These are phyloP conservation scores for Tolypocladium ovalisporum DNA, from an alignment of 2,329 filamentous ascomycete genomes.

Conservation along the genomic window DNA sequence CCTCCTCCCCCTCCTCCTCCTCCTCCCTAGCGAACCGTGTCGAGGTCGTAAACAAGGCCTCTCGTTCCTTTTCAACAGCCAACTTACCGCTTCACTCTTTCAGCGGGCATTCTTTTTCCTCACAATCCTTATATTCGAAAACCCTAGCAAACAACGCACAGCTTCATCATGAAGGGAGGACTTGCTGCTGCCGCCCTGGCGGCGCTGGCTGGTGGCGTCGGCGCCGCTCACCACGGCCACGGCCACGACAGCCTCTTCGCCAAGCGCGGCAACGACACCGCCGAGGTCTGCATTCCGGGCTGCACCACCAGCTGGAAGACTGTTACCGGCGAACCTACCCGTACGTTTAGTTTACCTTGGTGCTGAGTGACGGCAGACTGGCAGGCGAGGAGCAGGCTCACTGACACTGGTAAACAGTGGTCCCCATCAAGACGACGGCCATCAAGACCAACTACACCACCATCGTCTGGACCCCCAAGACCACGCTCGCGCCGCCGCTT, in stretches of 20 bases:
- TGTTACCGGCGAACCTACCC: slow-evolving; percentile 53
- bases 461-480: slow-evolving; percentile 4
- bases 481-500: slow-evolving; percentile 6
- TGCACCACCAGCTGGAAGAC: slow-evolving; percentile 70
- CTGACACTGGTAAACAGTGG: slow-evolving; percentile 19
- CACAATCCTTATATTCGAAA: not conserved
- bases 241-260: slow-evolving; percentile 50
- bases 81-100: slow-evolving; percentile 74
- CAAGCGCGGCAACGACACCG: slow-evolving; percentile 31
- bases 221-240: slow-evolving; percentile 50
- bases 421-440: slow-evolving; percentile 20
- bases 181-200: slow-evolving; percentile 55
- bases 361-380: not conserved
- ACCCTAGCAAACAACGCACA: not conserved
- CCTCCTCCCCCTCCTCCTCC: slow-evolving; percentile 22
- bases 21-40: slow-evolving; percentile 31
- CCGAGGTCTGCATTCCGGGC: slow-evolving; percentile 41
- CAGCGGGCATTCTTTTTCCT: slow-evolving; percentile 65
- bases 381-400: not conserved
- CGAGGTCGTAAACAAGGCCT: slow-evolving; percentile 41
- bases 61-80: slow-evolving; percentile 31
- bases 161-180: slow-evolving; percentile 61
- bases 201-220: slow-evolving; percentile 45
- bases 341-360: slow-evolving; percentile 38
- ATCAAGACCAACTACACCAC: slow-evolving; percentile 9